Conservation (phyloP, 768 basidiomycete genomes). For the Holtermannia corniformis region DNA sequence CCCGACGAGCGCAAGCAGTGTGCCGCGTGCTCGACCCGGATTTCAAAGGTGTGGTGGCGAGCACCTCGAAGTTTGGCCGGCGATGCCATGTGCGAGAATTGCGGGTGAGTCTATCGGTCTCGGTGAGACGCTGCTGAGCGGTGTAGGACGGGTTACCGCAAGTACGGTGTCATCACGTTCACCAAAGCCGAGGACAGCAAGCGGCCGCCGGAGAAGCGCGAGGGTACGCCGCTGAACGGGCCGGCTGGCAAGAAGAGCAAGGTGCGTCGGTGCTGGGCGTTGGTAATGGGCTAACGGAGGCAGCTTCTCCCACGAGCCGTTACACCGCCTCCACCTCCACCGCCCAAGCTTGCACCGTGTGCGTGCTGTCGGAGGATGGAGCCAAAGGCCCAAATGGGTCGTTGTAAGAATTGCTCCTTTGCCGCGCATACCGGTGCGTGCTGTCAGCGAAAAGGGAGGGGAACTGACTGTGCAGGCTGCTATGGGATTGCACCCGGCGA, state of each 20-base stretch:
- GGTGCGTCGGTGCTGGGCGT: conserved; percentile 38
- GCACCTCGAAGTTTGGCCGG: conserved; percentile 77
- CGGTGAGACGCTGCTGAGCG: background rate
- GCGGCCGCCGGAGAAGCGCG: conserved; percentile 47
- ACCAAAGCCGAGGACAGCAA: conserved; percentile 41
- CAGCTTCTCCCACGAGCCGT: background rate
- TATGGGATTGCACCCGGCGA: conserved; percentile 58
- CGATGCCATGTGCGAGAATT: conserved; percentile 69
- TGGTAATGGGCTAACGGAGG: background rate
- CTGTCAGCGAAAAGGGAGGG: background rate
- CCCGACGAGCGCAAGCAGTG: conserved; percentile 50
- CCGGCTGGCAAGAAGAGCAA: conserved; percentile 56
- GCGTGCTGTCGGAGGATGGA: conserved; percentile 65
- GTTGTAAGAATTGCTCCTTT: conserved; percentile 71
- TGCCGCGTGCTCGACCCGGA: conserved; percentile 73
- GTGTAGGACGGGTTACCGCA: conserved; percentile 65
- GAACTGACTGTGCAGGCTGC: conserved; percentile 45
- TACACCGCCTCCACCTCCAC: conserved; percentile 40
- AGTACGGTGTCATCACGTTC: conserved; percentile 68
- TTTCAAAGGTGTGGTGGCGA: conserved; percentile 78
- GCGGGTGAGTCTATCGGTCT: conserved; percentile 47
- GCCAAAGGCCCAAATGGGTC: conserved; percentile 64
- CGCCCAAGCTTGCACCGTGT: conserved; percentile 48
- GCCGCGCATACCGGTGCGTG: conserved; percentile 63
- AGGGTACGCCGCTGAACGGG: conserved; percentile 54